Evolutionary conservation across 179 eudicot species (phyloP).

Genomic region (Pouteria campechiana): DNA sequence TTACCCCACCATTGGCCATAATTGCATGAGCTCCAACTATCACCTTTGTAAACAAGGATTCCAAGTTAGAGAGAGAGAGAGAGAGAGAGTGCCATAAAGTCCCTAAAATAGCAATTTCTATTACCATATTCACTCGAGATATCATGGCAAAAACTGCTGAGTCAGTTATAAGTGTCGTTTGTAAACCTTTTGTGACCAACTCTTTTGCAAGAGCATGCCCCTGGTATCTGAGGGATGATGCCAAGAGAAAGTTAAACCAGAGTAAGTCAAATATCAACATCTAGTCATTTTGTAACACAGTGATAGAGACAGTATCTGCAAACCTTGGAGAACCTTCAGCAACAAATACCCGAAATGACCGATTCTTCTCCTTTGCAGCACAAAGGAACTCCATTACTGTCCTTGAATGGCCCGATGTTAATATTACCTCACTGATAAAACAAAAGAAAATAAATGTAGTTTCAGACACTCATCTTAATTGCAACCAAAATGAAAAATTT

Average conservation of each 20-base stretch:
- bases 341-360: slow-evolving; percentile 90
- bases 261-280: too few species aligned
- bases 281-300: background rate
- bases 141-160: slow-evolving; percentile 99
- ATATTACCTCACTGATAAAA: slow-evolving; percentile 83
- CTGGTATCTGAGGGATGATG: slow-evolving; percentile 48
- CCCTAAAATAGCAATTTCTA: slow-evolving; percentile 31
- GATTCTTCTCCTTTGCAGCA: slow-evolving; percentile 95
- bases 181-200: slow-evolving; percentile 77
- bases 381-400: slow-evolving; percentile 92
- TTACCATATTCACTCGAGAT: slow-evolving; percentile 95
- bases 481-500: too few species aligned
- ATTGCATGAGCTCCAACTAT: slow-evolving; percentile 99
- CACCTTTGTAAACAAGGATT: slow-evolving; percentile 33
- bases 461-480: too few species aligned
- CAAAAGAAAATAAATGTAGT: background rate
- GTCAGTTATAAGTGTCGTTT: slow-evolving; percentile 91
- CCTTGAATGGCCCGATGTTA: slow-evolving; percentile 87
- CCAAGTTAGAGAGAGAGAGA: background rate
- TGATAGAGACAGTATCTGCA: background rate
- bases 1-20: slow-evolving; percentile 97
- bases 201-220: slow-evolving; percentile 96
- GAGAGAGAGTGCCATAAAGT: slow-evolving; percentile 8
- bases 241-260: slow-evolving; percentile 29
- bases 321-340: slow-evolving; percentile 99